Conservation (phyloP, 2,329 filamentous ascomycete species). For the Neopestalotiopsis sp. region DNA sequence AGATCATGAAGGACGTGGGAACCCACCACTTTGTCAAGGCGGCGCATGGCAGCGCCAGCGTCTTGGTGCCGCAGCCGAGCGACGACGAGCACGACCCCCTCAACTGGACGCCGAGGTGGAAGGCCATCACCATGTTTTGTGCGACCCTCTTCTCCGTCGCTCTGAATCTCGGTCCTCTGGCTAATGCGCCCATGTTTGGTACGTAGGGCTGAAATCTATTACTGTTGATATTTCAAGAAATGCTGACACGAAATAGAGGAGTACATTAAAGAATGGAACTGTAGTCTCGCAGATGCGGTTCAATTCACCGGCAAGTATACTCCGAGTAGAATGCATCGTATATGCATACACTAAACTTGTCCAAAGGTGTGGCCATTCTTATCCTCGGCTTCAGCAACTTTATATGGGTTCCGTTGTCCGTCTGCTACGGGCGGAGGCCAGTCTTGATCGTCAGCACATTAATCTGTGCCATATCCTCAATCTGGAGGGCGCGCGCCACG, state of each 20-base stretch:
- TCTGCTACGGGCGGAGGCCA: conserved; percentile 51
- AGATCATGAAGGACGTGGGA: conserved; percentile 57
- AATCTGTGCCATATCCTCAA: conserved; percentile 48
- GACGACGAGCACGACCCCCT: conserved; percentile 54
- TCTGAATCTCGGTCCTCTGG: conserved; percentile 47
- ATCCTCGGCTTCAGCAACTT: conserved; percentile 56
- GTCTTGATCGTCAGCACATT: conserved; percentile 49
- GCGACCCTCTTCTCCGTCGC: conserved; percentile 45
- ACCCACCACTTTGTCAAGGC: conserved; percentile 68
- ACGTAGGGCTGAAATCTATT: neutral
- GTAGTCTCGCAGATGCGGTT: conserved; percentile 54
- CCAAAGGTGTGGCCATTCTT: conserved; percentile 46
- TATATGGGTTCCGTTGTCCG: conserved; percentile 56
- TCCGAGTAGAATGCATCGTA: neutral
- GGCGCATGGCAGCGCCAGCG: conserved; percentile 42
- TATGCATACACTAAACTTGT: neutral
- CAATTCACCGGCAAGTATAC: conserved; percentile 43
- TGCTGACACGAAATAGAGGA: conserved; percentile 46
- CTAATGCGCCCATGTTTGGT: conserved; percentile 58
- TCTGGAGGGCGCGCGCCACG: conserved; percentile 60
- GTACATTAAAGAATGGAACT: conserved; percentile 60
- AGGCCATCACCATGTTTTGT: conserved; percentile 39
- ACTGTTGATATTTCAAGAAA: neutral
- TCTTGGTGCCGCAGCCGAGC: conserved; percentile 53
- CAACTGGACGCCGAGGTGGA: conserved; percentile 53